Conservation (phyloP, 2,329 filamentous ascomycete genomes). For the Fusarium proliferatum region DNA sequence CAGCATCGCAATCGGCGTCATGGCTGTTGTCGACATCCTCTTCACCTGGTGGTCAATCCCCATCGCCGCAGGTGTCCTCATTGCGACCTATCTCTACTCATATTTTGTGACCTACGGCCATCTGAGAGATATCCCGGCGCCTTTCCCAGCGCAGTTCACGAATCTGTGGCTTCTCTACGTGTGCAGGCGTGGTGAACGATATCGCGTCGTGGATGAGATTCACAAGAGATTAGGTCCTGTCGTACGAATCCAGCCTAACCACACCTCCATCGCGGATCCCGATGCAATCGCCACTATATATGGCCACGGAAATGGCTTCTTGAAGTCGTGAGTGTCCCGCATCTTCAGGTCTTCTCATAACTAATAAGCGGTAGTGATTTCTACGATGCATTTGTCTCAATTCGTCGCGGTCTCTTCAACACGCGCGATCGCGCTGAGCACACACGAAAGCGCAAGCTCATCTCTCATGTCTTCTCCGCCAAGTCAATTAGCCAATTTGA, state of each 20-base stretch:
- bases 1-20: conserved; percentile 9
- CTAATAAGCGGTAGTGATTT: conserved; percentile 69
- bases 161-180: conserved; percentile 83
- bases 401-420: conserved; percentile 88
- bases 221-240: conserved; percentile 84
- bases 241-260: conserved; percentile 85
- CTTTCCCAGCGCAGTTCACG: conserved; percentile 73
- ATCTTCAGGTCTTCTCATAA: accelerated
- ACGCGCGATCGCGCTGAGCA: conserved; percentile 85
- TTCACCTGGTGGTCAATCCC: conserved; percentile 61
- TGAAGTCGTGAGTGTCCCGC: conserved; percentile 68
- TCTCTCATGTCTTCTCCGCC: conserved; percentile 86
- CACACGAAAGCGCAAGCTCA: conserved; percentile 87
- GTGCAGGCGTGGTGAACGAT: conserved; percentile 73
- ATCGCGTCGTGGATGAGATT: conserved; percentile 71
- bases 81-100: conserved; percentile 67
- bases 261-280: conserved; percentile 84
- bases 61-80: conserved; percentile 59
- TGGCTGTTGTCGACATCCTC: conserved; percentile 47
- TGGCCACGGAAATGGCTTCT: conserved; percentile 80
- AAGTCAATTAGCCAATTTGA: conserved; percentile 88
- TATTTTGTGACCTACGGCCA: conserved; percentile 66
- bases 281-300: conserved; percentile 82
- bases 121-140: conserved; percentile 68
- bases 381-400: conserved; percentile 92